Evolutionary conservation across 371 early-diverging fungal genomes (phyloP), one percentile per base, ranked within the genome.

Genomic region (Coemansia linderi): DNA sequence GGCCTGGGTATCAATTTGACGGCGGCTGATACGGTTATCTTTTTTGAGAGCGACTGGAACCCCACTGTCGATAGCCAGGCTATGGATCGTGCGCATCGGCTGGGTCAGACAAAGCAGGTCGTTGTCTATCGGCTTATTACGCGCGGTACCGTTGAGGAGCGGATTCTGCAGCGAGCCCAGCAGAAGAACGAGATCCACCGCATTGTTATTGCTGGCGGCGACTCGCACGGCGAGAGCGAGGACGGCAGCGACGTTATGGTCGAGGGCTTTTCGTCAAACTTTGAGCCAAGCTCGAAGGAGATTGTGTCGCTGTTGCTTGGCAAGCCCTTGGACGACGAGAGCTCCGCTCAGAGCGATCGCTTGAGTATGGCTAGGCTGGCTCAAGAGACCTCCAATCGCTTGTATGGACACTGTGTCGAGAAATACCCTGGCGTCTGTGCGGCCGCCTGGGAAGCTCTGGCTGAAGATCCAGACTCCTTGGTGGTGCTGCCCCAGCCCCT

Each of bases 1-100:
- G 99, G 99, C 13, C 86, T 99, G 40, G 99, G 99, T 69, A 94
- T 99, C 79, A 99, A 99, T 79, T 86, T 99, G 75, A 99, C 99
- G 0, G 99, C 99, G 2, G 99, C 99, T 0, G 99, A 99, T 81
- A 99, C 99, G 0, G 98, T 98, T 31, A 97, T 99, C 75, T 95
- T 99, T 82, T 99, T 96, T 78, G 99, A 99, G 82, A 91, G 91
- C 59, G 99, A 99, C 83, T 99, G 97, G 96, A 99, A 99, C 77
- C 99, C 99, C 8, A 95, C 94, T 0, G 94, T 95, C 33, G 98
- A 99, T 83, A 91, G 95, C 83, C 99, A 98, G 84, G 95, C 97
- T 13, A 96, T 96, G 94, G 99, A 96, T 71, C 92, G 99, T 56
- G 96, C 96, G 0, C 99, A 99, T 86, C 89, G 99, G 66, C 84